Base-by-base conservation (phyloP, 768 basidiomycete genomes). In the Cyathus striatus region DNA sequence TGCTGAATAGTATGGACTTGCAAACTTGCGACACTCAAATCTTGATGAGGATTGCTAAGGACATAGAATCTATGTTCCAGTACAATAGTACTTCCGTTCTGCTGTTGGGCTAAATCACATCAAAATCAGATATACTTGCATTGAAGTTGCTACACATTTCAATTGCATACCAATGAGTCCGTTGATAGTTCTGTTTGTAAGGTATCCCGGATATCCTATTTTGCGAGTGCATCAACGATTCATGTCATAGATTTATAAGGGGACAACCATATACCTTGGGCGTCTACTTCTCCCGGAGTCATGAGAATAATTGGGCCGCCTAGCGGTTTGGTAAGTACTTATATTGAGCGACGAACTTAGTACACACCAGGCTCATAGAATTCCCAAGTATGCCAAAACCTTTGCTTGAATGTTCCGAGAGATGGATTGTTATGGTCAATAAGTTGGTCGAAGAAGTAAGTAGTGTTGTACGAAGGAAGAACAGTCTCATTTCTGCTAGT, bases 51-150 rank as follows among this genome's bases (percentile, higher is more conserved):
- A 55, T 86, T 89, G 45, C 83, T 86, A 14, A 74, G 60, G 13
- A 85, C 86, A 47, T 79, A 87, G 68, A 81, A 89, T 20, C 86
- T 73, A 53, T 88, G 86, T 52, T 88, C 85, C 20, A 86, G 47
- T 20, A 86, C 62, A 49, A 86, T 65, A 5, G 75, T 72, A 13
- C 76, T 76, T 17, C 79, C 85, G 23, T 73, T 74, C 43, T 83
- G 68, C 55, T 80, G 77, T 53, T 83, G 78, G 6, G 83, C 79
- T 66, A 40, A 18, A 37, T 20, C 21, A 20, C 10, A n/a, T 37
- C 18, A 3, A 10, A 37, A 10, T 37, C 21, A 37, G 35, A 32
- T 12, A 12, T 12, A 37, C 21, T n/a, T 37, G 13, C n/a, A 13
- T 12, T 20, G 13, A 14, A 20, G 25, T n/a, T n/a, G n/a, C n/a